Evolutionary conservation across 2,329 filamentous ascomycete species (phyloP).

Genomic region (Lecanicillium sp.): DNA sequence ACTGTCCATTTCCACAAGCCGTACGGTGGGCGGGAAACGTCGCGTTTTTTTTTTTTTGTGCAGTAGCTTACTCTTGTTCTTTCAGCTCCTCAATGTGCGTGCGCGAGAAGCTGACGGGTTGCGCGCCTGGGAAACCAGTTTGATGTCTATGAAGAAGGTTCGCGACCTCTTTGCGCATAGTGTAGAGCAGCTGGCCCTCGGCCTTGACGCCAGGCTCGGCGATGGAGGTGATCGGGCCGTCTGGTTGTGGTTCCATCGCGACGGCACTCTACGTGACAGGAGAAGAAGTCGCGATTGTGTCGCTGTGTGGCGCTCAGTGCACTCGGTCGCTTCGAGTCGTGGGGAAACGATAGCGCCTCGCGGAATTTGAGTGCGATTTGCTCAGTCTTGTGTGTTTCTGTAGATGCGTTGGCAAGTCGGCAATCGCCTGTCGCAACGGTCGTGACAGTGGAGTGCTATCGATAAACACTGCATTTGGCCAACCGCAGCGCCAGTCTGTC

Average conservation of each 20-base stretch:
- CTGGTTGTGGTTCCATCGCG: constrained; percentile 8
- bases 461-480: too few relatives aligned
- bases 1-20: not conserved
- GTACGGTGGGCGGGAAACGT: not conserved
- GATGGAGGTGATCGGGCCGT: constrained; percentile 39
- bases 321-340: too few relatives aligned
- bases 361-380: too few relatives aligned
- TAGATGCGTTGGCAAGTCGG: too few relatives aligned
- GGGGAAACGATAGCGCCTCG: too few relatives aligned
- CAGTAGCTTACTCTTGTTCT: constrained; percentile 55
- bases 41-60: constrained; percentile 1
- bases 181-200: constrained; percentile 46
- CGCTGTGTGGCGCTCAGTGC: too few relatives aligned
- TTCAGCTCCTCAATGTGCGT: constrained; percentile 77
- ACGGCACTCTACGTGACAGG: too few relatives aligned
- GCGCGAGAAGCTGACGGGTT: constrained; percentile 85
- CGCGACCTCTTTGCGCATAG: constrained; percentile 67
- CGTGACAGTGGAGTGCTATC: too few relatives aligned
- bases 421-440: too few relatives aligned
- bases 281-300: too few relatives aligned
- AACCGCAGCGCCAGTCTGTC: too few relatives aligned
- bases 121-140: constrained; percentile 74
- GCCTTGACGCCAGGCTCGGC: constrained; percentile 58
- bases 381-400: too few relatives aligned
- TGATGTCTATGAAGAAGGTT: constrained; percentile 62